Evolutionary conservation across 192 early-diverging fungal genomes (phyloP).

Genomic region (Coemansia erecta): DNA sequence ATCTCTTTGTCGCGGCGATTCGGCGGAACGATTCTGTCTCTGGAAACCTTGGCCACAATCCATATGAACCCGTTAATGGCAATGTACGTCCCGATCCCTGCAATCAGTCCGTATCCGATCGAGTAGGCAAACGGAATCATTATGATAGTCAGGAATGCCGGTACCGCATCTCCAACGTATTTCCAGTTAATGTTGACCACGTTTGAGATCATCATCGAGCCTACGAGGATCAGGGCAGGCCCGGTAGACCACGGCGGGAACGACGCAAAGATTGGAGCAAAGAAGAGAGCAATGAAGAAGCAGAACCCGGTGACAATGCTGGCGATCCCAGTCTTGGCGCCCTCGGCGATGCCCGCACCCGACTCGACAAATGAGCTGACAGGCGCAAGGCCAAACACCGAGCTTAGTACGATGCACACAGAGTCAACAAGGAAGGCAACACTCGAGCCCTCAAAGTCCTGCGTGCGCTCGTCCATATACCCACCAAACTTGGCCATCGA

Average conservation of each 20-base stretch:
- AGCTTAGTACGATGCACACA: constrained; percentile 62
- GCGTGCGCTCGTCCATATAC: constrained; percentile 66
- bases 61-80: constrained; percentile 14
- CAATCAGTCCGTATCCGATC: constrained; percentile 77
- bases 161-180: constrained; percentile 73
- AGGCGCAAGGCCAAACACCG: constrained; percentile 70
- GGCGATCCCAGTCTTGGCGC: constrained; percentile 75
- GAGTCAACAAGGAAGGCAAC: constrained; percentile 76
- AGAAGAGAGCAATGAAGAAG: constrained; percentile 79
- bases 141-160: constrained; percentile 74
- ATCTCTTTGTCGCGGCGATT: constrained; percentile 19
- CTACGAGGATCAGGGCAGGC: constrained; percentile 75
- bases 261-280: constrained; percentile 79
- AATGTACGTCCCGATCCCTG: constrained; percentile 66
- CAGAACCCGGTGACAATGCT: constrained; percentile 63
- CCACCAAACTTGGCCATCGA: constrained; percentile 83
- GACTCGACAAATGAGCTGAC: constrained; percentile 81
- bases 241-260: constrained; percentile 86
- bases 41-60: constrained; percentile 11
- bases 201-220: constrained; percentile 74
- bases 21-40: constrained; percentile 19
- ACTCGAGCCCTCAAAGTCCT: constrained; percentile 76
- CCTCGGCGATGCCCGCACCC: constrained; percentile 79
- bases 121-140: constrained; percentile 80
- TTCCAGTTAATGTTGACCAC: constrained; percentile 75